These are phyloP conservation scores for Monilinia fructicola DNA, from an alignment of 2,329 filamentous ascomycete species.

Conservation along the genomic window DNA sequence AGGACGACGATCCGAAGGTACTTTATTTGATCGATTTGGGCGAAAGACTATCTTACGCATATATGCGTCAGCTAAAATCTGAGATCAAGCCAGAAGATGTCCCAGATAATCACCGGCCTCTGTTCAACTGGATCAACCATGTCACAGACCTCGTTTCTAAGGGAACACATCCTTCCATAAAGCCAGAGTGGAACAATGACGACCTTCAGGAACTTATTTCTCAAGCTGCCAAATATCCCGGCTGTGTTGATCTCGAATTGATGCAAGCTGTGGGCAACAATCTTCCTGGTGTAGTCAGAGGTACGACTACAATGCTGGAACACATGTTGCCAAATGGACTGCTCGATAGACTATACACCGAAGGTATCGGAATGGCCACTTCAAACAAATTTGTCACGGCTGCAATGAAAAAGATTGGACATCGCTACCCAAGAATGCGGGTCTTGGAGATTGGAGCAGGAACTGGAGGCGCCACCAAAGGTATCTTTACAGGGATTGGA, in stretches of 20 bases:
- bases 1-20: slow-evolving; percentile 26
- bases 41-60: slow-evolving; percentile 24
- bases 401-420: slow-evolving; percentile 28
- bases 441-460: slow-evolving; percentile 22
- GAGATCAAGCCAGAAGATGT: slow-evolving; percentile 11
- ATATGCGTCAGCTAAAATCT: slow-evolving; percentile 14
- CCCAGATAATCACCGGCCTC: slow-evolving; percentile 18
- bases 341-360: slow-evolving; percentile 31
- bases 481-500: slow-evolving; percentile 8
- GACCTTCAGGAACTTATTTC: slow-evolving; percentile 21
- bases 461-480: slow-evolving; percentile 13
- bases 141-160: slow-evolving; percentile 25
- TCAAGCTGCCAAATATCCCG: slow-evolving; percentile 12
- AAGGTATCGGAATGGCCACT: slow-evolving; percentile 25
- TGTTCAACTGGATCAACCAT: slow-evolving; percentile 24
- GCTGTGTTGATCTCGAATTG: slow-evolving; percentile 28
- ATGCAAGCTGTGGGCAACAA: slow-evolving; percentile 30
- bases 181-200: slow-evolving; percentile 27
- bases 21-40: slow-evolving; percentile 22
- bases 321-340: slow-evolving; percentile 30
- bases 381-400: slow-evolving; percentile 12
- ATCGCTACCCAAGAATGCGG: slow-evolving; percentile 38
- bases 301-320: slow-evolving; percentile 31
- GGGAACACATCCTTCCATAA: slow-evolving; percentile 26
- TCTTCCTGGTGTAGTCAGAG: slow-evolving; percentile 29